A percentile compares a stretch with the other conserved stretches of the same genome.
phyloP scores from a whole-genome alignment of 768 basidiomycete genomes.

The Boletellus emodensis region DNA sequence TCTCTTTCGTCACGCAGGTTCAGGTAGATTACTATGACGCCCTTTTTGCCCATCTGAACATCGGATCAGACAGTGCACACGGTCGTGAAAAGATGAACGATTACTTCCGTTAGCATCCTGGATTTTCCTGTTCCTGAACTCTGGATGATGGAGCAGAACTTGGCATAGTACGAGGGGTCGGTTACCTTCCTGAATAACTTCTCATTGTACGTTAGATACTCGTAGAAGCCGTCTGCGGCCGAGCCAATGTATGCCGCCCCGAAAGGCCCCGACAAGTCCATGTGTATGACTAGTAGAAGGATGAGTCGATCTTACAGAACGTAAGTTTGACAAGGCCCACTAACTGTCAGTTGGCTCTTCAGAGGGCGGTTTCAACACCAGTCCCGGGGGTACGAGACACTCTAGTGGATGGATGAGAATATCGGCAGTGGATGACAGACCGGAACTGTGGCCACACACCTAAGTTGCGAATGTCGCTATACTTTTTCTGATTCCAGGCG shows the following conservation, averaged over 20 bases:
- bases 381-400: no score
- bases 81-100: neutral
- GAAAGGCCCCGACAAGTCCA: neutral
- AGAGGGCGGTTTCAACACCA: no score
- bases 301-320: no score
- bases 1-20: neutral
- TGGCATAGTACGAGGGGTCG: neutral
- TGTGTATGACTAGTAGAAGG: no score
- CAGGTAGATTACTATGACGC: neutral
- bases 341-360: no score
- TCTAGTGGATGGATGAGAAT: neutral
- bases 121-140: neutral
- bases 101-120: neutral
- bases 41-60: neutral
- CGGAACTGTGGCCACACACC: neutral
- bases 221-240: conserved; percentile 1
- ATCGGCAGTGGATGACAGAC: no score
- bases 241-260: neutral
- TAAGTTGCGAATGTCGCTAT: neutral
- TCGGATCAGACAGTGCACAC: neutral
- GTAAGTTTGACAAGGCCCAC: no score
- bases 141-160: neutral
- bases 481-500: neutral
- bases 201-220: conserved; percentile 6
- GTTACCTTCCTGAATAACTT: neutral